Base-by-base conservation (phyloP, 2,329 filamentous ascomycete genomes). In the Fusarium sp. region DNA sequence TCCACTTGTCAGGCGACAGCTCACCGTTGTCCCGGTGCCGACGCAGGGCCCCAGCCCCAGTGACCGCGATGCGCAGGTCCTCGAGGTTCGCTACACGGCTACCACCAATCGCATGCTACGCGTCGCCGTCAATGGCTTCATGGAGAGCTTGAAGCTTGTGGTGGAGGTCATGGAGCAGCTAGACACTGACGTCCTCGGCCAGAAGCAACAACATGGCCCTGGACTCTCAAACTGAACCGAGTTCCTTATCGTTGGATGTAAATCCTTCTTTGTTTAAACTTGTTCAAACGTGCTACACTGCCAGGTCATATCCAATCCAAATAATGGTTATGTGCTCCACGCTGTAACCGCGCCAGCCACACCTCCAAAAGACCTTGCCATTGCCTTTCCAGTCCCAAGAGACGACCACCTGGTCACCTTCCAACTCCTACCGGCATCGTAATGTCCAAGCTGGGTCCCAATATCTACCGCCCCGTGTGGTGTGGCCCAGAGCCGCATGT, bases 51-150 rank as follows among this genome's bases (percentile, higher is more conserved):
- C 35, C 35, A 37, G 78, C 27, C 70, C 76, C 30, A 68, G 75
- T 12, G 56, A 69, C 27, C 68, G 74, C 32, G 80, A 81, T 45
- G 78, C 47, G 25, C 47, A 52, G 25, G 83, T 95, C 6, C 86
- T 98, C 58, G 87, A 89, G 69, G 93, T 94, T 11, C 89, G 93
- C 69, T 98, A 98, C 84, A 89, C 88, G 64, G 97, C 97, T 1
- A 95, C 95, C 0, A 98, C 97, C 22, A 98, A 98, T 81, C 92
- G 97, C 76, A 98, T 98, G 96, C 88, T 99, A 67, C 92, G 97
- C 52, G 97, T 99, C 3, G 94, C 96, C 4, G 95, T 98, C 66
- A 98, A 98, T 84, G 95, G 95, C 11, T 98, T 98, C 83, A 95
- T 98, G 88, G 96, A 98, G 79, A 97, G 93, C 76, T 82, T 98